phyloP scores from a whole-genome alignment of 2,329 filamentous ascomycete species.

The Aspergillus ibericus region DNA sequence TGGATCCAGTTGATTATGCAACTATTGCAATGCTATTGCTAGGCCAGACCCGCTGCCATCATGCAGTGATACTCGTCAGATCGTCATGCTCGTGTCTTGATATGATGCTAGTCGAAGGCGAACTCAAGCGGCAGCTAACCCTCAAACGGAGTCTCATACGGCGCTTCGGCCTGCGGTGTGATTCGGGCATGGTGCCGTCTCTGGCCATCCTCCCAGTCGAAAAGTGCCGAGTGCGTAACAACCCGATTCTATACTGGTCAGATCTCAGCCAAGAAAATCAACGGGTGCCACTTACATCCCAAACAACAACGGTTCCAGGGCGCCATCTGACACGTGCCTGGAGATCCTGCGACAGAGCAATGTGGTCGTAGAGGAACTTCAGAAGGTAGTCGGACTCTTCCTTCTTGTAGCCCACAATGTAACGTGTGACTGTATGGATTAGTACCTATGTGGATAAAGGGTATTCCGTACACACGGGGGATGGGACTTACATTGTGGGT shows the following conservation, averaged over 20 bases:
- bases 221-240: conserved; percentile 73
- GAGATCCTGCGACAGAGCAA: conserved; percentile 70
- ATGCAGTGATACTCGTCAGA: not conserved
- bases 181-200: conserved; percentile 77
- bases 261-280: not conserved
- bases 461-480: too few species aligned
- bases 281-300: conserved; percentile 58
- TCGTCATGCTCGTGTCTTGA: not conserved
- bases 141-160: conserved; percentile 67
- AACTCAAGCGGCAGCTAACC: conserved; percentile 12
- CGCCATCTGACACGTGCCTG: conserved; percentile 76
- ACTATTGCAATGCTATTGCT: not conserved
- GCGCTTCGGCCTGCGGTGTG: conserved; percentile 77
- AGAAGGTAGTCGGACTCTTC: conserved; percentile 78
- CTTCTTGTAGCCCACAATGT: conserved; percentile 80
- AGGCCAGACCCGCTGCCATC: not conserved
- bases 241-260: conserved; percentile 61
- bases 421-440: conserved; percentile 63
- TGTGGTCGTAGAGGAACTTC: conserved; percentile 75
- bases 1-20: not conserved
- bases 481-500: conserved; percentile 73
- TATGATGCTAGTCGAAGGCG: not conserved
- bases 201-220: conserved; percentile 80
- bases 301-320: conserved; percentile 76
- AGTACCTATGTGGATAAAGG: not conserved